phyloP scores from a whole-genome alignment of 768 basidiomycete genomes.

The Leucocoprinus birnbaumii region DNA sequence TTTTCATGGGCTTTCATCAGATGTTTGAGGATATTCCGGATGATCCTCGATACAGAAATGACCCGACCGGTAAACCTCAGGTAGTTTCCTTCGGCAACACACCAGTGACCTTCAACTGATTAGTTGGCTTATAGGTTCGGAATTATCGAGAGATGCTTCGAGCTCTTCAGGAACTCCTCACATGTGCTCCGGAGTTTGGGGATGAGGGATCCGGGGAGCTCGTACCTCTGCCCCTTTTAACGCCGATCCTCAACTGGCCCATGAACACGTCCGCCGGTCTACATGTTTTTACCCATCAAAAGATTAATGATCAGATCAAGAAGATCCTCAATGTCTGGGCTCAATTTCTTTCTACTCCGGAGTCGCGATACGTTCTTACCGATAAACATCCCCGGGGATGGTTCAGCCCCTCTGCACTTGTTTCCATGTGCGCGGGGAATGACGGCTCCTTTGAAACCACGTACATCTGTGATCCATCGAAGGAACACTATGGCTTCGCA shows the following conservation, averaged over 20 bases:
- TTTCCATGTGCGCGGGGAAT: too few species aligned
- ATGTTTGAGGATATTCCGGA: too few species aligned
- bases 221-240: conserved; percentile 9
- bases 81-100: too few species aligned
- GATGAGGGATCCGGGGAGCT: neutral
- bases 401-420: conserved; percentile 35
- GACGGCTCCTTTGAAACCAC: conserved; percentile 31
- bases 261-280: conserved; percentile 17
- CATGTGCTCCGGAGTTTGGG: conserved; percentile 1
- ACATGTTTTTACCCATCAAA: conserved; percentile 15
- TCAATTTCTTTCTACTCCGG: conserved; percentile 38
- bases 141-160: conserved; percentile 6
- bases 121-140: neutral
- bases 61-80: too few species aligned
- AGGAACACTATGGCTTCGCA: conserved; percentile 39
- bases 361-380: conserved; percentile 36
- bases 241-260: conserved; percentile 13
- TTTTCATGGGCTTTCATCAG: too few species aligned
- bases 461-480: conserved; percentile 37
- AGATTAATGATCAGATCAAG: conserved; percentile 17
- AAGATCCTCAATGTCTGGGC: conserved; percentile 44
- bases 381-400: conserved; percentile 33
- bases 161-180: neutral
- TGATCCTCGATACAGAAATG: too few species aligned
- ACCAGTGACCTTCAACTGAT: too few species aligned